These are phyloP conservation scores for Rhexocercosporidium sp. DNA, from an alignment of 2,329 filamentous ascomycete genomes.

Conservation along the genomic window DNA sequence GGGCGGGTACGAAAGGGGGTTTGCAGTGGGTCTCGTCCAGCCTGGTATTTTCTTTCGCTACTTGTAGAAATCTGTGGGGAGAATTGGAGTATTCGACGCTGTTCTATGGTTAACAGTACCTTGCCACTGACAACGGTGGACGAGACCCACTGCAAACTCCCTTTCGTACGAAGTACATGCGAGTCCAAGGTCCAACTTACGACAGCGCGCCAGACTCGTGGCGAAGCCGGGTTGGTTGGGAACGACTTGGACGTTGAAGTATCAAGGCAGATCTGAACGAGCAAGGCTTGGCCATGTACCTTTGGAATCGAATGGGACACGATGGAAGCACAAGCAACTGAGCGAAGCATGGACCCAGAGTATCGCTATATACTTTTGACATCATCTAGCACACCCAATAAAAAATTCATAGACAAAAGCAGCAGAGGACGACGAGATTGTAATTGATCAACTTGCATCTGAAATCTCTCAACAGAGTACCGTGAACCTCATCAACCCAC, in stretches of 20 bases:
- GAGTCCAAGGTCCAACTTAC: background rate
- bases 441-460: background rate
- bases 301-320: background rate
- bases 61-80: background rate
- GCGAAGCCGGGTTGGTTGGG: background rate
- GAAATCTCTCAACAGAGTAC: background rate
- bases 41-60: constrained; percentile 1
- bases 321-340: background rate
- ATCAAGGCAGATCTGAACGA: background rate
- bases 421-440: background rate
- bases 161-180: constrained; percentile 23
- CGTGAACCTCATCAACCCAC: constrained; percentile 1
- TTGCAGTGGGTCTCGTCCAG: constrained; percentile 48
- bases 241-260: background rate
- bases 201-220: background rate
- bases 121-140: background rate
- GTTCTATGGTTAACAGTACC: background rate
- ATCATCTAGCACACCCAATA: background rate
- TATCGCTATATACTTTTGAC: background rate
- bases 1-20: constrained; percentile 48
- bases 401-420: background rate
- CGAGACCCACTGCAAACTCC: background rate
- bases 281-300: background rate
- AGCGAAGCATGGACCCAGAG: no score
- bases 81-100: background rate